These are phyloP conservation scores for Rubus parviflorus DNA, from an alignment of 306 rosid species.

Conservation along the genomic window DNA sequence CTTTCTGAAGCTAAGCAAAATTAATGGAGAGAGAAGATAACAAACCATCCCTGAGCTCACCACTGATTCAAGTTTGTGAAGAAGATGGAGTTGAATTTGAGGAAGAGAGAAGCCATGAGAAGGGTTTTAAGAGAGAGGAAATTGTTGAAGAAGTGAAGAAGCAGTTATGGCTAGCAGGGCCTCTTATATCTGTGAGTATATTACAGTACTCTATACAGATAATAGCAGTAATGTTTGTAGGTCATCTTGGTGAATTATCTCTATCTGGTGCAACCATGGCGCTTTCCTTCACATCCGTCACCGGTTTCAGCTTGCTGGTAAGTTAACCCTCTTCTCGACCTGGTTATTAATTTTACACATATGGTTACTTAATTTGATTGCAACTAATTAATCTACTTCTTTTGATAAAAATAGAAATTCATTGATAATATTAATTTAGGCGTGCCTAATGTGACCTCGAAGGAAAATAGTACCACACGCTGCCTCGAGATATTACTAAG, in stretches of 20 bases:
- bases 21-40: conserved; percentile 46
- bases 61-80: conserved; percentile 39
- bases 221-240: conserved; percentile 75
- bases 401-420: not conserved
- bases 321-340: conserved; percentile 23
- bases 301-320: conserved; percentile 74
- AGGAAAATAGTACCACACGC: not conserved
- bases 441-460: not conserved
- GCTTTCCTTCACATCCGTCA: conserved; percentile 64
- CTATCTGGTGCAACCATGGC: conserved; percentile 79
- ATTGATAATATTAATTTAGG: not conserved
- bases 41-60: conserved; percentile 28
- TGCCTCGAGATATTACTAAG: not conserved
- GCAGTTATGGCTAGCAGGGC: conserved; percentile 90
- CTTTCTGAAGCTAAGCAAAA: not conserved
- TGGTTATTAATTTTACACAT: not conserved
- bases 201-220: conserved; percentile 52
- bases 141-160: conserved; percentile 54
- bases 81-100: conserved; percentile 29
- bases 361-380: not conserved
- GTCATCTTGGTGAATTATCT: conserved; percentile 63
- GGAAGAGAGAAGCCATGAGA: conserved; percentile 1
- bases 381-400: not conserved
- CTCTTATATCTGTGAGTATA: conserved; percentile 47
- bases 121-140: conserved; percentile 12